A percentile compares a stretch with the other conserved stretches of the same genome.
phyloP scores from a whole-genome alignment of 768 basidiomycete genomes.

The Phanerodontia chrysosporium region DNA sequence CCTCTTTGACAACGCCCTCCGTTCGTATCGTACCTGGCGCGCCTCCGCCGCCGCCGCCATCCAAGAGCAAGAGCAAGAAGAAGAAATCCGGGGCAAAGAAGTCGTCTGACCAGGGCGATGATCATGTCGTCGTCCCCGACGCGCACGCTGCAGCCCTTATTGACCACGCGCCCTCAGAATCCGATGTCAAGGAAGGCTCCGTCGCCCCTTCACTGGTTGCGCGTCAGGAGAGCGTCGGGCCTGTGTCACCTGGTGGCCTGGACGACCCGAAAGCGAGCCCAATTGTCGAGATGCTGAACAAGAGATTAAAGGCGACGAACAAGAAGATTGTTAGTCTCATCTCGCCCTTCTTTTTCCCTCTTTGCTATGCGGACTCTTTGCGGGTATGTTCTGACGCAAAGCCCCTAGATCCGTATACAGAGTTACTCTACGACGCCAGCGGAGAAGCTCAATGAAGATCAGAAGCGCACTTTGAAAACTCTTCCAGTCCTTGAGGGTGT shows the following conservation, averaged over 20 bases:
- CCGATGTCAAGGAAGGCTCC: conserved; percentile 43
- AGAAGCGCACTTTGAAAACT: conserved; percentile 67
- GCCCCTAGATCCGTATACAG: conserved; percentile 61
- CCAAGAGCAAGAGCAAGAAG: conserved; percentile 64
- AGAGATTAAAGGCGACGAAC: conserved; percentile 68
- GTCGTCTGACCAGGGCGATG: conserved; percentile 40
- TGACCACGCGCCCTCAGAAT: conserved; percentile 47
- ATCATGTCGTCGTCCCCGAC: conserved; percentile 45
- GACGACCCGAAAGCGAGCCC: conserved; percentile 52
- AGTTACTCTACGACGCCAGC: conserved; percentile 62
- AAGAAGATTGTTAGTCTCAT: conserved; percentile 75
- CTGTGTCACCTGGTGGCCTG: conserved; percentile 14
- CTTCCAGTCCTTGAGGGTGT: conserved; percentile 75
- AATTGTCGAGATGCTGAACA: conserved; percentile 72
- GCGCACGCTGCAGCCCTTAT: conserved; percentile 39
- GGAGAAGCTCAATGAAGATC: conserved; percentile 84
- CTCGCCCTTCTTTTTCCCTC: conserved; percentile 8
- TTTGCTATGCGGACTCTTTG: neutral
- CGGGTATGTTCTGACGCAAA: neutral
- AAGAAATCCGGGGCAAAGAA: conserved; percentile 49
- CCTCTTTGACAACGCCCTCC: conserved; percentile 21
- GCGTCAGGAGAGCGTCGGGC: conserved; percentile 22
- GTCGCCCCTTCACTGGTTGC: conserved; percentile 44
- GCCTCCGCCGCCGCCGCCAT: conserved; percentile 51
- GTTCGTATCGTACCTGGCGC: conserved; percentile 75